Evolutionary conservation across 2,329 filamentous ascomycete species (phyloP).

Genomic region (Pseudocercospora fuligena): DNA sequence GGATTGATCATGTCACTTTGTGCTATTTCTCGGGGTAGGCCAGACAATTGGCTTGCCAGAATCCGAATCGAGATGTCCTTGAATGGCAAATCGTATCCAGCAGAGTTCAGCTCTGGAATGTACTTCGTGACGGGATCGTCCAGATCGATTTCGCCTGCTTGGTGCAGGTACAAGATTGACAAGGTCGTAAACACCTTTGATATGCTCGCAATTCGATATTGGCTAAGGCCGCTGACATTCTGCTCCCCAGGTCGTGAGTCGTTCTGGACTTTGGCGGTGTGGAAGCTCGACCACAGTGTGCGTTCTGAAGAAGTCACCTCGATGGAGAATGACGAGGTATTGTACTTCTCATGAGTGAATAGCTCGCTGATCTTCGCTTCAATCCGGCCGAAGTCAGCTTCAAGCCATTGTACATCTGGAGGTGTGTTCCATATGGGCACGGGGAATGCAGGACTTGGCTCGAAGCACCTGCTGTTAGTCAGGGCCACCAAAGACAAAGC

Average conservation of each 20-base stretch:
- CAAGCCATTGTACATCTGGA: conserved; percentile 38
- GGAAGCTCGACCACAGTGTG: conserved; percentile 46
- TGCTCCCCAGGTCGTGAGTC: conserved; percentile 43
- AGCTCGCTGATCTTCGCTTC: conserved; percentile 33
- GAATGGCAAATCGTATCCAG: conserved; percentile 48
- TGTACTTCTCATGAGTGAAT: conserved; percentile 38
- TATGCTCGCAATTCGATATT: conserved; percentile 46
- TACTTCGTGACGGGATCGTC: conserved; percentile 52
- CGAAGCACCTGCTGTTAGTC: conserved; percentile 37
- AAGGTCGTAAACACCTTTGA: conserved; percentile 57
- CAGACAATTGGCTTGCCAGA: conserved; percentile 49
- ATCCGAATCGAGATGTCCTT: conserved; percentile 50
- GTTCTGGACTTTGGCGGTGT: conserved; percentile 46
- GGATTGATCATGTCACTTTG: conserved; percentile 25
- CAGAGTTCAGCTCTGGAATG: conserved; percentile 53
- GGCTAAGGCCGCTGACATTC: conserved; percentile 44
- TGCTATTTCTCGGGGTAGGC: conserved; percentile 48
- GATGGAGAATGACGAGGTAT: conserved; percentile 46
- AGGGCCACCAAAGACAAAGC: too few relatives aligned
- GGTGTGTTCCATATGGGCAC: conserved; percentile 34
- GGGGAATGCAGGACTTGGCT: conserved; percentile 47
- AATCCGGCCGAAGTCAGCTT: conserved; percentile 41
- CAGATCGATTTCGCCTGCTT: conserved; percentile 55
- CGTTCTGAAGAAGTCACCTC: conserved; percentile 46
- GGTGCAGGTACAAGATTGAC: conserved; percentile 59